Evolutionary conservation across 139 green algal species (phyloP).

Genomic region (Auxenochlorella pyrenoidosa): DNA sequence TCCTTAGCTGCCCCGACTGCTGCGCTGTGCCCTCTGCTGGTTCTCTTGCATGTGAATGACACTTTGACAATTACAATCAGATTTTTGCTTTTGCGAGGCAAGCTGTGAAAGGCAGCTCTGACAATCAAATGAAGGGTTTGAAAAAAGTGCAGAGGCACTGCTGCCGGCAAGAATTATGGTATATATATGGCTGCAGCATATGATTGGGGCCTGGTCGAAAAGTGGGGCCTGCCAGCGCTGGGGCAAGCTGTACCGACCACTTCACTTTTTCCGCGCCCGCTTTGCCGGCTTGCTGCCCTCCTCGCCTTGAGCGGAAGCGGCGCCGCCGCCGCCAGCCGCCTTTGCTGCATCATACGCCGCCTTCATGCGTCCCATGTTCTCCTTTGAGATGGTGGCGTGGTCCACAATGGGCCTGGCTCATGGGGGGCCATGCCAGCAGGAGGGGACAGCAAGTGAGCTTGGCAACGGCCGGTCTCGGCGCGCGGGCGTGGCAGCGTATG

Average conservation of each 20-base stretch:
- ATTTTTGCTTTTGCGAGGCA: no score
- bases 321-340: neutral
- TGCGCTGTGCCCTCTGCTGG: neutral
- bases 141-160: no score
- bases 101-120: no score
- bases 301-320: neutral
- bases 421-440: neutral
- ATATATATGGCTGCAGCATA: neutral
- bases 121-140: no score
- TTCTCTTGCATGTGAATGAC: no score
- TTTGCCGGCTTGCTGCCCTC: neutral
- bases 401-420: constrained; percentile 79
- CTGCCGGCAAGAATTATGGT: no score
- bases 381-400: constrained; percentile 73
- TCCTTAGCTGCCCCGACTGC: neutral
- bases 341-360: constrained; percentile 60
- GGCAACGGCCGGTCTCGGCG: no score
- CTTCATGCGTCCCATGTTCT: constrained; percentile 79
- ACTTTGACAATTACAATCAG: no score
- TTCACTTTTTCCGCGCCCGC: constrained; percentile 5
- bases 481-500: no score
- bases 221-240: no score
- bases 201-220: no score
- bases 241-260: no score
- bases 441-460: neutral